phyloP scores from a whole-genome alignment of 139 green algal genomes.

The Axilococcus clingmanii region DNA sequence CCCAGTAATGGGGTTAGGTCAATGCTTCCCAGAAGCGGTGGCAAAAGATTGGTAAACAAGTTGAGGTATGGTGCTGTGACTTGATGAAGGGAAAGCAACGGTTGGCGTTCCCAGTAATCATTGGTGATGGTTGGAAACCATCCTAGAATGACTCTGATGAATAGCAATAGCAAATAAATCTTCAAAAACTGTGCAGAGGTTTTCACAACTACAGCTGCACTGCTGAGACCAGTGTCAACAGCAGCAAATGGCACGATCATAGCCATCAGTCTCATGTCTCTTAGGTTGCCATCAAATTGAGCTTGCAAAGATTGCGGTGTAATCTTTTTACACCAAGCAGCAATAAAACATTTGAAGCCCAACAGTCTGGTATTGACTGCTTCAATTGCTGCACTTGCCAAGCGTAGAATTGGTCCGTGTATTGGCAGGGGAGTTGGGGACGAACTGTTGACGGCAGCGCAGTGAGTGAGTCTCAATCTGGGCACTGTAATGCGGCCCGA shows the following conservation, averaged over 20 bases:
- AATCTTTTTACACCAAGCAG: no score
- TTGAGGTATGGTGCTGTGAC: constrained; percentile 97
- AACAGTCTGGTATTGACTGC: no score
- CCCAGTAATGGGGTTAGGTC: constrained; percentile 95
- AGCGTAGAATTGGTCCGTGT: no score
- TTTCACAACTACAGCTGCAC: not conserved
- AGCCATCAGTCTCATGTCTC: constrained; percentile 23
- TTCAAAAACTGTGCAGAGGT: constrained; percentile 33
- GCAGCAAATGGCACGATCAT: constrained; percentile 44
- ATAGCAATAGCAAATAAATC: constrained; percentile 92
- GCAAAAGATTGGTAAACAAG: constrained; percentile 88
- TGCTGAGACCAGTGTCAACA: constrained; percentile 13
- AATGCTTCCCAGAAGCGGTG: constrained; percentile 87
- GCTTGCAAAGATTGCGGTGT: no score
- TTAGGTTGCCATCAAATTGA: constrained; percentile 24
- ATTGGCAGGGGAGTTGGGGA: no score
- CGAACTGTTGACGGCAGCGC: no score
- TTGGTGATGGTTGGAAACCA: constrained; percentile 91
- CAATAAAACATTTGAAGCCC: no score
- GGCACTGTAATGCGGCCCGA: no score
- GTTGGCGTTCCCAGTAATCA: constrained; percentile 90
- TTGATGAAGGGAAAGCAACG: constrained; percentile 83
- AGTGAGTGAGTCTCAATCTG: no score
- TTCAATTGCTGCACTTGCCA: no score
- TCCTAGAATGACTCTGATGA: constrained; percentile 87